Evolutionary conservation across 257 asterid genomes (phyloP).

Genomic region (Orobanche coerulescens): DNA sequence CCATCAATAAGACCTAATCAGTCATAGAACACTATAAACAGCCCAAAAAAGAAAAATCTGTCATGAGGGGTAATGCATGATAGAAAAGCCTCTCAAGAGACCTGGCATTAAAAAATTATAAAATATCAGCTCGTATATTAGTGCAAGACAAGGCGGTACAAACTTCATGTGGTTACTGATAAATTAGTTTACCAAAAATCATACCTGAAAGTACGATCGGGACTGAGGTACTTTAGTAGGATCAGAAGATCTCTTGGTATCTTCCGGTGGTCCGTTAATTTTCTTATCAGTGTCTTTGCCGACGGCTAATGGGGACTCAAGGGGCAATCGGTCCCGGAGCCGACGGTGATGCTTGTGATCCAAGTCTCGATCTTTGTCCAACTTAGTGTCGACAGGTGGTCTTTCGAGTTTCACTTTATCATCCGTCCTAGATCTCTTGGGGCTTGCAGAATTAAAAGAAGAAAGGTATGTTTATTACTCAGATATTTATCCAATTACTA

Average conservation of each 20-base stretch:
- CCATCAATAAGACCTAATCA: neutral
- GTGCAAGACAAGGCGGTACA: neutral
- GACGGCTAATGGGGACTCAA: constrained; percentile 30
- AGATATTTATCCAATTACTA: neutral
- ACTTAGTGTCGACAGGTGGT: constrained; percentile 8
- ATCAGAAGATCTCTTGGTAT: constrained; percentile 30
- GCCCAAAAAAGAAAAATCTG: constrained; percentile 6
- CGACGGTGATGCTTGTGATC: constrained; percentile 40
- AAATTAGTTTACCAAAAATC: neutral
- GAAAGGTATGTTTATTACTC: neutral
- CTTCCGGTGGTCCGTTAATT: constrained; percentile 27
- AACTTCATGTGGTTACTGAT: neutral
- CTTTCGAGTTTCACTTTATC: constrained; percentile 51
- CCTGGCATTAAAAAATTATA: constrained; percentile 17
- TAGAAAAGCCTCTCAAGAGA: constrained; percentile 21
- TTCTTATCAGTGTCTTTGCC: constrained; percentile 36
- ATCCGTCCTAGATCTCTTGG: constrained; percentile 71
- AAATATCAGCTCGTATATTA: constrained; percentile 19
- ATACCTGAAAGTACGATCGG: constrained; percentile 50
- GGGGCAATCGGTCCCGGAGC: constrained; percentile 42
- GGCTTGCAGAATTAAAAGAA: constrained; percentile 39
- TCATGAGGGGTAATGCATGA: constrained; percentile 15
- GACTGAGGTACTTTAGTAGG: constrained; percentile 36
- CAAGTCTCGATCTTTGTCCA: constrained; percentile 37
- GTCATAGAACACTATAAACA: neutral